Base-by-base conservation (phyloP, 768 basidiomycete species). In the Psilocybe azurescens region DNA sequence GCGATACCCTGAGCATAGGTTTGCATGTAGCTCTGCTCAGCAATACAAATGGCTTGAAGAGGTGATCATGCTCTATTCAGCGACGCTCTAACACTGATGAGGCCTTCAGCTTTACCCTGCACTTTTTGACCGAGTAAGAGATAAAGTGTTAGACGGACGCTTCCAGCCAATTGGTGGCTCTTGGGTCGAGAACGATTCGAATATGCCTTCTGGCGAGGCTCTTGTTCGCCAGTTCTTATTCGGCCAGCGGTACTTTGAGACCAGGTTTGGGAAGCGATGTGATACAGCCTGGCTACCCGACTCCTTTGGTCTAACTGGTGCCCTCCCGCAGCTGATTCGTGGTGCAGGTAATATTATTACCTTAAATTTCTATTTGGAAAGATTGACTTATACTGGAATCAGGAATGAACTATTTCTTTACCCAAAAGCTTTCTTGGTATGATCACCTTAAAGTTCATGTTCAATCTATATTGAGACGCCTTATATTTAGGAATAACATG, bases 21-120 rank as follows among this genome's bases (percentile, higher is more conserved):
- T 99, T 75, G 86, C 89, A 2, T 89, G 88, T 70, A 89, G 88
- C 53, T 89, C 89, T 46, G 93, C 91, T 0, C 93, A 94, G 67
- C 97, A 99, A 74, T 99, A 88, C 80, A 95, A 97, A 72, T 99
- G 97, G 97, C 86, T 98, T 24, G 96, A 99, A 72, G 75, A 90
- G 80, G 88, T 88, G 24, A 24, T 24, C 24, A 14, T 29, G 53
- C 32, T 20, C 16, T 41, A 4, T 52, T 11, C 5, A 44, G 14
- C 29, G n/a, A 57, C 30, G 1, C 30, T 13, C 18, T n/a, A 20
- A 36, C 39, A 10, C 18, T 30, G n/a, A 53, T 16, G 10, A 14
- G 10, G n/a, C 44, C 36, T 13, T 49, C 39, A 32, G 29, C 50
- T 58, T 30, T 97, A 98, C 69, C 95, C 95, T 1, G 78, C 86